A percentile compares a stretch with the other conserved stretches of the same genome.
phyloP scores from a whole-genome alignment of 129 eudicot species.

The Ambrosia trifida region DNA sequence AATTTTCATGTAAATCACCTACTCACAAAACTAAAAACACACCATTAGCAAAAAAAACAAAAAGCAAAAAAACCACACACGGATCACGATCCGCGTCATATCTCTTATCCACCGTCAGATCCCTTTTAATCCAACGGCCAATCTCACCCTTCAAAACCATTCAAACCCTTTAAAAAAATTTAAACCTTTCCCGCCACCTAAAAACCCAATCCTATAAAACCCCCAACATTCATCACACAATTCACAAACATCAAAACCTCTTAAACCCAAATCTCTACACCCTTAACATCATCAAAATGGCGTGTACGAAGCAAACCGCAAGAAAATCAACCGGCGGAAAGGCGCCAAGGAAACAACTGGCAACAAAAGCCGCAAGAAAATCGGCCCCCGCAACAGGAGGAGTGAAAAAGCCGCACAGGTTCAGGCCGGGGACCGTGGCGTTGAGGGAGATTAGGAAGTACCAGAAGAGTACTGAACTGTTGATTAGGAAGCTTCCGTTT shows the following conservation, averaged over 20 bases:
- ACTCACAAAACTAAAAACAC: no score
- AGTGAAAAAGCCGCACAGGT: neutral
- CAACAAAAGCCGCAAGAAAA: neutral
- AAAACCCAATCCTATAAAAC: neutral
- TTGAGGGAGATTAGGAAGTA: constrained; percentile 4
- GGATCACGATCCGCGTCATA: neutral
- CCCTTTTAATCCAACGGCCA: neutral
- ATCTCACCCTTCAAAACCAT: neutral
- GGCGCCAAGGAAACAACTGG: neutral
- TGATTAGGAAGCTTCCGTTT: constrained; percentile 8
- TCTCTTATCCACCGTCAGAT: neutral
- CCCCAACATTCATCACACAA: neutral
- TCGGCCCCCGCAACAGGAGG: constrained; percentile 1
- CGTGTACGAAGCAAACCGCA: neutral
- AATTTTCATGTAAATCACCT: no score
- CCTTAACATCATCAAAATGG: neutral
- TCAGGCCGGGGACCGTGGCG: neutral
- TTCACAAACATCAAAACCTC: neutral
- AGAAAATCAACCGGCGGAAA: constrained; percentile 2
- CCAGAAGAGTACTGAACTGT: neutral
- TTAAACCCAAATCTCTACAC: neutral
- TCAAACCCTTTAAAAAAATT: neutral
- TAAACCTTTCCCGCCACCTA: neutral
- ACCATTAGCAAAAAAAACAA: no score
- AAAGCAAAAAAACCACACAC: no score